Percentiles rank a stretch among this genome's conserved stretches.
phyloP scores from a whole-genome alignment of 352 stramenopile species.

The Phytopythium aichiense region DNA sequence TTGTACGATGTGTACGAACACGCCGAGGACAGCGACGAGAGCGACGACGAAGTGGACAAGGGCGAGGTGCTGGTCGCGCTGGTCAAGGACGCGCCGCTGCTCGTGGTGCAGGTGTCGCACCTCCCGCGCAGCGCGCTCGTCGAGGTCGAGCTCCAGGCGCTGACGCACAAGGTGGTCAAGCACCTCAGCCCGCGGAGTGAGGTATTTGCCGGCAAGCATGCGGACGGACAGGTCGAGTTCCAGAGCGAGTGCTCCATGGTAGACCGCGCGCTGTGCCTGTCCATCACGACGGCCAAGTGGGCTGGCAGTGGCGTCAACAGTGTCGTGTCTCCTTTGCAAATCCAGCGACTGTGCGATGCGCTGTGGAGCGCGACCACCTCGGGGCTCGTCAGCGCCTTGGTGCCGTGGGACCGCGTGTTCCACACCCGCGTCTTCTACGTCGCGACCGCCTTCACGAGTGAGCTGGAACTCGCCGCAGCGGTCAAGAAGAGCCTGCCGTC shows the following conservation, averaged over 20 bases:
- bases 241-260: slow-evolving; percentile 35
- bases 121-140: slow-evolving; percentile 67
- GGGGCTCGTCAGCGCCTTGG: slow-evolving; percentile 32
- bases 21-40: slow-evolving; percentile 64
- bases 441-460: slow-evolving; percentile 36
- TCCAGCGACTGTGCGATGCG: not conserved
- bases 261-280: slow-evolving; percentile 45
- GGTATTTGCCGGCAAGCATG: slow-evolving; percentile 2
- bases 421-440: slow-evolving; percentile 76
- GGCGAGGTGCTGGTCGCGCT: slow-evolving; percentile 35
- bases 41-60: slow-evolving; percentile 73
- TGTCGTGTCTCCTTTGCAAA: not conserved
- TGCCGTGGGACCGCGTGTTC: slow-evolving; percentile 61
- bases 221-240: slow-evolving; percentile 14
- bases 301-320: not conserved
- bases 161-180: slow-evolving; percentile 65
- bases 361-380: slow-evolving; percentile 9
- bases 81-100: slow-evolving; percentile 41
- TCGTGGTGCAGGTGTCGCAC: slow-evolving; percentile 63
- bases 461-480: slow-evolving; percentile 37
- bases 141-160: slow-evolving; percentile 71
- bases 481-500: slow-evolving; percentile 14
- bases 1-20: slow-evolving; percentile 56
- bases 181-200: slow-evolving; percentile 30
- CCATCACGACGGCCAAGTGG: slow-evolving; percentile 33